Conservation (phyloP, 352 stramenopile species). For the Pilasporangium apinafurcum region DNA sequence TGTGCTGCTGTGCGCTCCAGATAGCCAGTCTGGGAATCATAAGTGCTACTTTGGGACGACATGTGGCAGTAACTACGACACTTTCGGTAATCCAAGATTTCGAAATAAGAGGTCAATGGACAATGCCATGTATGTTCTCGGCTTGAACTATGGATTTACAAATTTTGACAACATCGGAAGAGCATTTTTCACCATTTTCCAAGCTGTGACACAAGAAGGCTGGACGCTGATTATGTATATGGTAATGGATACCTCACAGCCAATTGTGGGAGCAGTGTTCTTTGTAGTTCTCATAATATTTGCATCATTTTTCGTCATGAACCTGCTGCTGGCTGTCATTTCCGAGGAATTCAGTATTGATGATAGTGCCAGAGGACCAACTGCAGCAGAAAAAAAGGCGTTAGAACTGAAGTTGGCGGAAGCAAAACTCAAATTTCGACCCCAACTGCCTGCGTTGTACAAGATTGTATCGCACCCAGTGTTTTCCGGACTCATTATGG, state of each 20-base stretch:
- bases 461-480: conserved; percentile 50
- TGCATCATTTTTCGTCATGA: conserved; percentile 92
- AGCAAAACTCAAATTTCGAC: conserved; percentile 18
- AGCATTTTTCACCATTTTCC: conserved; percentile 92
- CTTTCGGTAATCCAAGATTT: conserved; percentile 66
- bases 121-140: conserved; percentile 39
- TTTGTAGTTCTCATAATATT: conserved; percentile 90
- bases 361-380: conserved; percentile 19
- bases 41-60: conserved; percentile 24
- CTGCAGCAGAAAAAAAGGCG: conserved; percentile 24
- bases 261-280: conserved; percentile 69
- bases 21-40: conserved; percentile 39
- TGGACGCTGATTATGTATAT: conserved; percentile 93
- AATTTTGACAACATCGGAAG: conserved; percentile 91
- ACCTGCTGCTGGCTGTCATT: conserved; percentile 90
- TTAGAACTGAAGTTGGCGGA: conserved; percentile 19
- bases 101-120: conserved; percentile 31
- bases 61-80: conserved; percentile 69
- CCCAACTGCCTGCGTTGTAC: conserved; percentile 32
- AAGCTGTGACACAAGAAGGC: conserved; percentile 91
- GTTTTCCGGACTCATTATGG: conserved; percentile 62
- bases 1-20: conserved; percentile 54
- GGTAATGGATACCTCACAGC: conserved; percentile 51
- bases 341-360: conserved; percentile 86
- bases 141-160: conserved; percentile 87